Evolutionary conservation across 2,329 filamentous ascomycete species (phyloP), one percentile per base, ranked within the genome.

Genomic region (Cercospora sp.): DNA sequence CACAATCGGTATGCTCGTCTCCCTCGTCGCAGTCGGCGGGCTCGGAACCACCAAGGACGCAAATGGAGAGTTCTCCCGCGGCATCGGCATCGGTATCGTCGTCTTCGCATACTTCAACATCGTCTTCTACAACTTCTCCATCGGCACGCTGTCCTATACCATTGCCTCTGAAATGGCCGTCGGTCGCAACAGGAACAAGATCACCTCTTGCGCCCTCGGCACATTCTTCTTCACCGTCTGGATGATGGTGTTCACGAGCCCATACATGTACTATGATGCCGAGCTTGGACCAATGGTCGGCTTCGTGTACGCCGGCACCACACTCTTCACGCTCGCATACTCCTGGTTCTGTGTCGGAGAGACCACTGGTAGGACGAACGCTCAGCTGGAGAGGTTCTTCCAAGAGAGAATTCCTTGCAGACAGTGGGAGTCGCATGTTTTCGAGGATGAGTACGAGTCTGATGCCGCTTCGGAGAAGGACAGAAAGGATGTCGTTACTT

Each of bases 121-220:
- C 51, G 68, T 72, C 18, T 72, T 70, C 60, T 72, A 72, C 63
- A 72, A 72, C 63, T 72, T 71, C 65, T 72, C 70, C 5, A 72
- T 72, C 51, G 70, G 70, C 28, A 72, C 70, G 1, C 58, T 72
- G 7, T 72, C 70, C 13, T 72, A 72, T 60, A 72, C 70, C 4
- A 72, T 72, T 42, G 74, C 75, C 1, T 80, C 79, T 3, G 83
- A 85, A 69, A 82, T 83, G 79, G 80, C 83, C 0, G 82, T 84
- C 26, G 83, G 83, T 3, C 79, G 78, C 13, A 85, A 85, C 73
- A 76, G 81, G 60, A 83, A 83, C 73, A 83, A 83, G 72, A 83
- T 83, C 69, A 80, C 77, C n/a, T 76, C 80, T 8, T 77, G 79
- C 4, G 77, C 82, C 0, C 80, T 85, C 0, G 81, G 76, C 3